These are phyloP conservation scores for Psilocybe cubensis DNA, from an alignment of 768 basidiomycete genomes.

Conservation along the genomic window DNA sequence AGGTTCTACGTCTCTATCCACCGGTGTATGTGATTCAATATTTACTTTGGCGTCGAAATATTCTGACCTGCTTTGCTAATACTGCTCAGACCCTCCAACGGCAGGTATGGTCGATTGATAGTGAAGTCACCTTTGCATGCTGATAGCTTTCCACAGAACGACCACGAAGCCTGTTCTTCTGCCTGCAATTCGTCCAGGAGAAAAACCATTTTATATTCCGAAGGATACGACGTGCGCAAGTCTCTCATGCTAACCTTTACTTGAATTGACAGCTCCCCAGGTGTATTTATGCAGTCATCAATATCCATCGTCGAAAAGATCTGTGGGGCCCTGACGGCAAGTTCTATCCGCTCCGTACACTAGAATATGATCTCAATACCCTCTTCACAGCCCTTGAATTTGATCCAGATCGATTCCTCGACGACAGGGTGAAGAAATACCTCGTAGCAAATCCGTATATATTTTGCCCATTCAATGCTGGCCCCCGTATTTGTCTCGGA, in stretches of 20 bases:
- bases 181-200: slow-evolving; percentile 19
- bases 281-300: slow-evolving; percentile 37
- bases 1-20: slow-evolving; percentile 45
- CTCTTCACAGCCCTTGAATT: slow-evolving; percentile 47
- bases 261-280: slow-evolving; percentile 12
- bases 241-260: not conserved
- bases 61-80: slow-evolving; percentile 41
- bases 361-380: not conserved
- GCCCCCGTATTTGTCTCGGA: slow-evolving; percentile 65
- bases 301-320: slow-evolving; percentile 65
- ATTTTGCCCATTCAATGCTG: slow-evolving; percentile 72
- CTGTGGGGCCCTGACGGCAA: slow-evolving; percentile 73
- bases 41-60: slow-evolving; percentile 43
- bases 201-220: slow-evolving; percentile 25
- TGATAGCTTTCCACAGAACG: slow-evolving; percentile 32
- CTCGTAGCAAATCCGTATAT: slow-evolving; percentile 67
- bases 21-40: slow-evolving; percentile 27
- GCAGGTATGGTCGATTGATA: slow-evolving; percentile 23
- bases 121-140: not conserved
- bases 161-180: slow-evolving; percentile 14
- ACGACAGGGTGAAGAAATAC: slow-evolving; percentile 57
- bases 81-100: slow-evolving; percentile 28
- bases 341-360: not conserved
- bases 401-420: slow-evolving; percentile 69
- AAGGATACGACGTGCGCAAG: slow-evolving; percentile 38